phyloP scores from a whole-genome alignment of 257 asterid species.

The Paraleonurus japonicus region DNA sequence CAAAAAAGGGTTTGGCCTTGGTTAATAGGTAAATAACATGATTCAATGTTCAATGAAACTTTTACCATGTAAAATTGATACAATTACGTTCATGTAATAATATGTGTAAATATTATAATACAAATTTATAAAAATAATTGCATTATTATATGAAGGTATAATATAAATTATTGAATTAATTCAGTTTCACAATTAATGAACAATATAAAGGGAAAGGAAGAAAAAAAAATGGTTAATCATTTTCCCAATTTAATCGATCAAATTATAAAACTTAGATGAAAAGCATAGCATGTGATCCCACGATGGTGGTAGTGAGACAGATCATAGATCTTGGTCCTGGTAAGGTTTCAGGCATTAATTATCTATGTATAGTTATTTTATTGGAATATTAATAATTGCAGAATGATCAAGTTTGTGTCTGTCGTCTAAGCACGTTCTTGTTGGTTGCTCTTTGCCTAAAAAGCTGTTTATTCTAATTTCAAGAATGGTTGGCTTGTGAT shows the following conservation, averaged over 20 bases:
- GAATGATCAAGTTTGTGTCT: constrained; percentile 4
- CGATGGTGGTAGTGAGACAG: constrained; percentile 15
- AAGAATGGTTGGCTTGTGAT: constrained; percentile 23
- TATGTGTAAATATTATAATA: too few relatives aligned
- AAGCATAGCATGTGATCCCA: constrained; percentile 6
- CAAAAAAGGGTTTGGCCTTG: too few relatives aligned
- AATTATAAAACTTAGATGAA: neutral
- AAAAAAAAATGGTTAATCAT: neutral
- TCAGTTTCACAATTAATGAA: too few relatives aligned
- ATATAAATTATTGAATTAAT: too few relatives aligned
- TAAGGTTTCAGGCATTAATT: neutral
- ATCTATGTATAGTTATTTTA: neutral
- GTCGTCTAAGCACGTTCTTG: constrained; percentile 20
- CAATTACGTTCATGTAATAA: too few relatives aligned
- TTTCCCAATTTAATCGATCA: neutral
- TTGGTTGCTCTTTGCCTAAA: constrained; percentile 16
- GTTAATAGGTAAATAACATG: too few relatives aligned
- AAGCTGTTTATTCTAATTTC: neutral
- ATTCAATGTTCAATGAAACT: too few relatives aligned
- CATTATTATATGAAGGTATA: too few relatives aligned
- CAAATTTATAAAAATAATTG: too few relatives aligned
- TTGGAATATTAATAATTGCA: constrained; percentile 9
- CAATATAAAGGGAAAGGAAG: too few relatives aligned
- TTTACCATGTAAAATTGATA: too few relatives aligned
- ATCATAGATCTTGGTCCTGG: constrained; percentile 10